These are phyloP conservation scores for Pulicaria dysenterica DNA, from an alignment of 129 eudicot species.

Conservation along the genomic window DNA sequence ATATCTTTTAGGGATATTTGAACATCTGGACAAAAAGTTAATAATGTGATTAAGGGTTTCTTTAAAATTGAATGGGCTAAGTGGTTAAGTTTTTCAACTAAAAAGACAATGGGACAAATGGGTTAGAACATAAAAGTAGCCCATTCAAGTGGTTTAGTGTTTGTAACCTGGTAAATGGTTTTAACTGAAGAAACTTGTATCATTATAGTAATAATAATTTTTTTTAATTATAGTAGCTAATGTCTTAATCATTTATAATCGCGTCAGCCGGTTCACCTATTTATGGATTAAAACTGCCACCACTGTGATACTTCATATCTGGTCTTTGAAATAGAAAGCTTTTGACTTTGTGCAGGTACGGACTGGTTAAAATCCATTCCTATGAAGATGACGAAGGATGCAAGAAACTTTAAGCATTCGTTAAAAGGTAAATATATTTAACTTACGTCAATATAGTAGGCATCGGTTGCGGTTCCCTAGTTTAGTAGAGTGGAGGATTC, in stretches of 20 bases:
- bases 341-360: constrained; percentile 27
- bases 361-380: constrained; percentile 22
- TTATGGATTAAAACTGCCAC: not conserved
- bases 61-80: not conserved
- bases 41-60: not conserved
- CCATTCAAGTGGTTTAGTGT: not conserved
- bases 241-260: not conserved
- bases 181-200: not conserved
- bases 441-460: constrained; percentile 31
- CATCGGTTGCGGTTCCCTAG: constrained; percentile 17
- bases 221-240: not conserved
- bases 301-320: too few relatives aligned
- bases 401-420: constrained; percentile 19
- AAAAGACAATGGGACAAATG: not conserved
- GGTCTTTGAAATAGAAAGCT: not conserved
- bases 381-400: constrained; percentile 43
- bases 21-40: not conserved
- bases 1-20: not conserved
- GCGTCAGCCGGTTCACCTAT: not conserved
- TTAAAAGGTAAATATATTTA: constrained; percentile 34
- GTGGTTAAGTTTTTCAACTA: not conserved
- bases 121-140: not conserved
- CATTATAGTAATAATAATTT: not conserved
- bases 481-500: constrained; percentile 29
- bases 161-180: not conserved